Evolutionary conservation across 1,284 basidiomycete genomes (phyloP).

Genomic region (Tylopilus sp.): DNA sequence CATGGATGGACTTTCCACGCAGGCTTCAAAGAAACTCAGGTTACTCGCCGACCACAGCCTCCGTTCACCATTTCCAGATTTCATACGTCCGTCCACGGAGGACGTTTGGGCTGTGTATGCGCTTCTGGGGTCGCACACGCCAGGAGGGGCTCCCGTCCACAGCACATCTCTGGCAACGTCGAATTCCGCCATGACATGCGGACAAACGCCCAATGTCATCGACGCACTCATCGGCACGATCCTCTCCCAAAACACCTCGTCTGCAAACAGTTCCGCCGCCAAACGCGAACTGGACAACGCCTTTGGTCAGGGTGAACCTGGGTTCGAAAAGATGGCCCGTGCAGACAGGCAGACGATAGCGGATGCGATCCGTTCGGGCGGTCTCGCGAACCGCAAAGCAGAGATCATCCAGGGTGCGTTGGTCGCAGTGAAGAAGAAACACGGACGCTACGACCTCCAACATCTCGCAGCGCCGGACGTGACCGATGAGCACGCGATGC

Average conservation of each 20-base stretch:
- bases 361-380: constrained; percentile 62
- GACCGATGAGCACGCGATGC: constrained; percentile 61
- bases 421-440: constrained; percentile 45
- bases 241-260: constrained; percentile 70
- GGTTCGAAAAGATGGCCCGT: constrained; percentile 56
- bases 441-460: constrained; percentile 54
- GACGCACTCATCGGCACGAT: constrained; percentile 70
- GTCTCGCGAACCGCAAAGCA: constrained; percentile 71
- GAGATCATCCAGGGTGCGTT: constrained; percentile 62
- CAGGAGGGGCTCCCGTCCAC: constrained; percentile 26
- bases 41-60: constrained; percentile 41
- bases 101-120: constrained; percentile 47
- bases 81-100: constrained; percentile 44
- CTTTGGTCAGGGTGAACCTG: constrained; percentile 51
- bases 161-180: constrained; percentile 19
- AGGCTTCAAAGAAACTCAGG: constrained; percentile 48
- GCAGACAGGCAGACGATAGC: constrained; percentile 51
- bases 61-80: constrained; percentile 53
- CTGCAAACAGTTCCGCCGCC: constrained; percentile 58
- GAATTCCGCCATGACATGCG: constrained; percentile 51
- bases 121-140: constrained; percentile 38
- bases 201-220: constrained; percentile 57
- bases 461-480: constrained; percentile 41
- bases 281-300: constrained; percentile 53
- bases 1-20: constrained; percentile 10